Evolutionary conservation across 805 yeast species (phyloP).

Genomic region (Blastobotrys robertii): DNA sequence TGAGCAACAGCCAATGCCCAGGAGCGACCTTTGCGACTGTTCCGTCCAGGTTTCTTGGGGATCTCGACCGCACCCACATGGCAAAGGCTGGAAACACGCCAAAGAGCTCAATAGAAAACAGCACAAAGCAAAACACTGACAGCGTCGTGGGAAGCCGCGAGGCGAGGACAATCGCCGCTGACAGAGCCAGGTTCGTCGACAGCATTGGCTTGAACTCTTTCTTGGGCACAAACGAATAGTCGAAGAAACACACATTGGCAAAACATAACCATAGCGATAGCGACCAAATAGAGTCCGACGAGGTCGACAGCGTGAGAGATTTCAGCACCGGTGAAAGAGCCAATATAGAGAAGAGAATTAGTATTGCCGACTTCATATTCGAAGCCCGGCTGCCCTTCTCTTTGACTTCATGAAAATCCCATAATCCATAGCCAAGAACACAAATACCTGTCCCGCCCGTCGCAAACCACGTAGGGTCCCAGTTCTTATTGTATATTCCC

Average conservation of each 20-base stretch:
- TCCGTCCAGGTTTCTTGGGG: slow-evolving; percentile 10
- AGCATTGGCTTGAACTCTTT: slow-evolving; percentile 37
- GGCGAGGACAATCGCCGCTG: slow-evolving; percentile 83
- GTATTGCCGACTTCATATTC: slow-evolving; percentile 51
- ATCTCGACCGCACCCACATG: slow-evolving; percentile 40
- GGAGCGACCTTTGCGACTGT: slow-evolving; percentile 11
- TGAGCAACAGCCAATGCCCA: slow-evolving; percentile 22
- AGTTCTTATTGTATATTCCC: slow-evolving; percentile 32
- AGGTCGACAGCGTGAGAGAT: slow-evolving; percentile 77
- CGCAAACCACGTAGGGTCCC: slow-evolving; percentile 26
- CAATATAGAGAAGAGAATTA: slow-evolving; percentile 61
- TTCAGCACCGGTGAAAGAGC: slow-evolving; percentile 84
- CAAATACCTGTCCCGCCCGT: slow-evolving; percentile 21
- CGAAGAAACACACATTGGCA: slow-evolving; percentile 56
- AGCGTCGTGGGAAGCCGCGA: slow-evolving; percentile 70
- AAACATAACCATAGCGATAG: slow-evolving; percentile 70
- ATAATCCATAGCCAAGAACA: slow-evolving; percentile 20
- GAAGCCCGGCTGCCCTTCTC: slow-evolving; percentile 11
- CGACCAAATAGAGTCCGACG: slow-evolving; percentile 95
- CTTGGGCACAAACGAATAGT: slow-evolving; percentile 48
- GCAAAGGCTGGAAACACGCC: slow-evolving; percentile 67
- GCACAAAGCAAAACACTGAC: slow-evolving; percentile 74
- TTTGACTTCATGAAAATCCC: slow-evolving; percentile 11
- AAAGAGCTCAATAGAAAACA: slow-evolving; percentile 60
- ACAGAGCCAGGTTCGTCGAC: slow-evolving; percentile 72